phyloP scores from a whole-genome alignment of 345 rosid species.

The Anastatica hierochuntica region DNA sequence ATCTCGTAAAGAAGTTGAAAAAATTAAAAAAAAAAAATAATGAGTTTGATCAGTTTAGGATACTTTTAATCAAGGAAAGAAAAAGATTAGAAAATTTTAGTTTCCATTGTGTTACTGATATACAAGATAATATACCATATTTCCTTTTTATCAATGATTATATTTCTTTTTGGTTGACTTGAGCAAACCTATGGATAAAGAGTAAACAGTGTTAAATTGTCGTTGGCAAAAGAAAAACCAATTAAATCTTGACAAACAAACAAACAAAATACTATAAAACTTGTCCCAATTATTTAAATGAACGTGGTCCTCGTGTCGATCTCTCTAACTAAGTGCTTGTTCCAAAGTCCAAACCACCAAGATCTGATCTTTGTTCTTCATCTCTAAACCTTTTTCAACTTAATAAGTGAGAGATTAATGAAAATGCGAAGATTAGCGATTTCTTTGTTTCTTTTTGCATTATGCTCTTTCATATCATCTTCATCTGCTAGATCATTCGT shows the following conservation, averaged over 20 bases:
- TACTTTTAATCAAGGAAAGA: no score
- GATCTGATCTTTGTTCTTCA: slow-evolving; percentile 12
- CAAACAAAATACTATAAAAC: background rate
- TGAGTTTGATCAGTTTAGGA: no score
- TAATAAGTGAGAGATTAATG: background rate
- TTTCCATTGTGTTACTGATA: background rate
- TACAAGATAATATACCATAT: background rate
- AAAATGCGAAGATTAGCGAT: slow-evolving; percentile 14
- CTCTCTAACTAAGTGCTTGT: background rate
- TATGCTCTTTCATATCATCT: slow-evolving; percentile 11
- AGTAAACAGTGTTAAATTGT: background rate
- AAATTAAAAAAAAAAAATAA: no score
- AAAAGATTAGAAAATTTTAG: background rate
- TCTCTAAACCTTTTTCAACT: background rate
- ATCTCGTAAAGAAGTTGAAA: no score
- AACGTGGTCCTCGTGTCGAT: slow-evolving; percentile 13
- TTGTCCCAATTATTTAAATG: background rate
- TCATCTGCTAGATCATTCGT: slow-evolving; percentile 23
- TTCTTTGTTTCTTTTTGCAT: slow-evolving; percentile 18
- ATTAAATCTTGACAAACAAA: background rate
- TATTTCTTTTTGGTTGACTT: background rate
- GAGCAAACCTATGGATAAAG: background rate
- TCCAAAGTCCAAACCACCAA: slow-evolving; percentile 6
- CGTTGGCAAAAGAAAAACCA: slow-evolving; percentile 6
- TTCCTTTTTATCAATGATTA: background rate